Percentiles rank a stretch among this genome's conserved stretches.
Evolutionary conservation across 2,329 filamentous ascomycete genomes (phyloP).

Genomic region (Aspergillus glaucus): DNA sequence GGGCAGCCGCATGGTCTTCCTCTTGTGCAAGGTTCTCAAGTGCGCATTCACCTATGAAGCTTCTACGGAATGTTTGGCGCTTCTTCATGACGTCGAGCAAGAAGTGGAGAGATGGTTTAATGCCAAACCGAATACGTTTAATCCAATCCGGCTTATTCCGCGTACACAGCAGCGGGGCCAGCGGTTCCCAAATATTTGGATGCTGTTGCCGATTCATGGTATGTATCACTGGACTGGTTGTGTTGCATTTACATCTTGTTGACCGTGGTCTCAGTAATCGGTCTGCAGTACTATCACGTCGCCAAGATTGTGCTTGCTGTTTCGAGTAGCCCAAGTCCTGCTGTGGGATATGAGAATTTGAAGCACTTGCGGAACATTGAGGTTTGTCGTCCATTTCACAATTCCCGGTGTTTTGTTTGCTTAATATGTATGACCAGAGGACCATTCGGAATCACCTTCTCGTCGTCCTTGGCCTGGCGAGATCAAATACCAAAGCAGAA

Average conservation of each 20-base stretch:
- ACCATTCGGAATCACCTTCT: slow-evolving; percentile 16
- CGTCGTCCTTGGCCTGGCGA: slow-evolving; percentile 18
- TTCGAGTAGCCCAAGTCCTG: slow-evolving; percentile 7
- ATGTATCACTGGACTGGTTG: background rate
- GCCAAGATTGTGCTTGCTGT: slow-evolving; percentile 25
- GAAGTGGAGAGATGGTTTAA: slow-evolving; percentile 18
- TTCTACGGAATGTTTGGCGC: background rate
- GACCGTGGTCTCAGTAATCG: slow-evolving; percentile 18
- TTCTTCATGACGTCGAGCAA: slow-evolving; percentile 2
- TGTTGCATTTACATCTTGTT: background rate
- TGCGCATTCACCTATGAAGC: slow-evolving; percentile 10
- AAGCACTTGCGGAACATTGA: slow-evolving; percentile 17
- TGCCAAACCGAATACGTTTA: slow-evolving; percentile 17
- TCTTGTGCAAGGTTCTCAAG: slow-evolving; percentile 28
- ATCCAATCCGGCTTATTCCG: slow-evolving; percentile 20
- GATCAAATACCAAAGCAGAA: slow-evolving; percentile 20
- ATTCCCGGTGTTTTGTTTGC: background rate
- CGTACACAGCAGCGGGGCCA: slow-evolving; percentile 11
- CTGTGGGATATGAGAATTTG: slow-evolving; percentile 14
- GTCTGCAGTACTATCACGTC: slow-evolving; percentile 31
- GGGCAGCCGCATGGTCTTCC: slow-evolving; percentile 30
- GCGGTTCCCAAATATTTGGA: slow-evolving; percentile 25
- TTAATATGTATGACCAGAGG: slow-evolving; percentile 9
- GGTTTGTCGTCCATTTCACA: slow-evolving; percentile 5
- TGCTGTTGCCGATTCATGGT: slow-evolving; percentile 28